phyloP scores from a whole-genome alignment of 345 rosid species.

The Camelina neglecta region DNA sequence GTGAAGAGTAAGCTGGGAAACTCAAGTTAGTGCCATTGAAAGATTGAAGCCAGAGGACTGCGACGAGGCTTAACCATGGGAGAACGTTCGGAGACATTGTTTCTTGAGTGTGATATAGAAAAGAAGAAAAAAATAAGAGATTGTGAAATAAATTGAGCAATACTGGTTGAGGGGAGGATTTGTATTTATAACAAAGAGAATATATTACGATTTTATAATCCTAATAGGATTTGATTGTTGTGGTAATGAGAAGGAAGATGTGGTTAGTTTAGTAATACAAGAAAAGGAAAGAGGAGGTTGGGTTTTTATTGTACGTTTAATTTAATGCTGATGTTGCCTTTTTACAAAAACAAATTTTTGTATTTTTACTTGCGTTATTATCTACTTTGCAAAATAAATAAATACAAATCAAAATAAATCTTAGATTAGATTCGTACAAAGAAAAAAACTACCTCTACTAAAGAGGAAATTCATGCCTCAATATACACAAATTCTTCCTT shows the following conservation, averaged over 20 bases:
- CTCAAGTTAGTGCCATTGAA: conserved; percentile 77
- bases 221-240: background rate
- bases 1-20: conserved; percentile 91
- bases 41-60: conserved; percentile 80
- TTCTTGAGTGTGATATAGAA: conserved; percentile 6
- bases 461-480: background rate
- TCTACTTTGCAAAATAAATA: too few relatives aligned
- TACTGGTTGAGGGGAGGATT: background rate
- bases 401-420: too few relatives aligned
- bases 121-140: background rate
- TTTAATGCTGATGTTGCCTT: background rate
- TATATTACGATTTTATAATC: background rate
- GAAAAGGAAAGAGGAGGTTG: conserved; percentile 9
- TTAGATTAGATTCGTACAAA: background rate
- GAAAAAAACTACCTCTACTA: background rate
- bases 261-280: conserved; percentile 27
- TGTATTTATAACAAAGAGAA: conserved; percentile 16
- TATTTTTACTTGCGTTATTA: background rate
- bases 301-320: background rate
- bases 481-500: background rate
- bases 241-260: conserved; percentile 24
- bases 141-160: conserved; percentile 5
- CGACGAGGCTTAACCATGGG: conserved; percentile 81
- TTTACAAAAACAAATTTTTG: background rate
- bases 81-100: conserved; percentile 51